Percentiles rank a stretch among this genome's conserved stretches.
These are phyloP conservation scores for Beauveria scarabaeidicola DNA, from an alignment of 2,329 filamentous ascomycete species.

Conservation along the genomic window DNA sequence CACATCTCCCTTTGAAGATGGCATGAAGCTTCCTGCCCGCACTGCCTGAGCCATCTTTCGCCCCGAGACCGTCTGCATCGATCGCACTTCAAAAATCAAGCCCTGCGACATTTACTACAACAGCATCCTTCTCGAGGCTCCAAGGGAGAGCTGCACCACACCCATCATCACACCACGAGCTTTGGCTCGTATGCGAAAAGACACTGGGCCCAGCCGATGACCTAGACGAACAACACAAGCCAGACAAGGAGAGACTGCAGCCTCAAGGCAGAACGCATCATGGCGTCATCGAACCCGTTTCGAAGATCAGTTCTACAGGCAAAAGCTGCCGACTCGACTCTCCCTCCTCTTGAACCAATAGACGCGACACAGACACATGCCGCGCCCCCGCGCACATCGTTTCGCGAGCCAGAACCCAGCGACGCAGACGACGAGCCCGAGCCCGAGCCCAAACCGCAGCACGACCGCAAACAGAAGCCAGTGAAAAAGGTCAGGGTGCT, in stretches of 20 bases:
- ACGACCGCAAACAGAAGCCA: constrained; percentile 36
- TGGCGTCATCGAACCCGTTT: constrained; percentile 42
- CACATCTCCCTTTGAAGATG: constrained; percentile 3
- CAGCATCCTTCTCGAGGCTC: not conserved
- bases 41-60: not conserved
- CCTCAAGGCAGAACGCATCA: constrained; percentile 12
- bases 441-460: not conserved
- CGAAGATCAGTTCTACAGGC: constrained; percentile 32
- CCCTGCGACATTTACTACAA: constrained; percentile 10
- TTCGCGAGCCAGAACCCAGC: constrained; percentile 12
- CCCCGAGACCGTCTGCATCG: not conserved
- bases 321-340: constrained; percentile 16
- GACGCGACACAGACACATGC: constrained; percentile 19
- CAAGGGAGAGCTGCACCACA: not conserved
- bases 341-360: constrained; percentile 22
- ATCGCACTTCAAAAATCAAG: constrained; percentile 10
- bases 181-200: not conserved
- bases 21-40: not conserved
- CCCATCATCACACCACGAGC: not conserved
- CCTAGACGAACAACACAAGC: not conserved
- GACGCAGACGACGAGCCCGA: constrained; percentile 12
- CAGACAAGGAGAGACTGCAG: not conserved
- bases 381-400: constrained; percentile 20
- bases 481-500: constrained; percentile 61
- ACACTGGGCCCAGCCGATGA: not conserved